These are phyloP conservation scores for Aspergillus sp. DNA, from an alignment of 2,329 filamentous ascomycete genomes.

Conservation along the genomic window DNA sequence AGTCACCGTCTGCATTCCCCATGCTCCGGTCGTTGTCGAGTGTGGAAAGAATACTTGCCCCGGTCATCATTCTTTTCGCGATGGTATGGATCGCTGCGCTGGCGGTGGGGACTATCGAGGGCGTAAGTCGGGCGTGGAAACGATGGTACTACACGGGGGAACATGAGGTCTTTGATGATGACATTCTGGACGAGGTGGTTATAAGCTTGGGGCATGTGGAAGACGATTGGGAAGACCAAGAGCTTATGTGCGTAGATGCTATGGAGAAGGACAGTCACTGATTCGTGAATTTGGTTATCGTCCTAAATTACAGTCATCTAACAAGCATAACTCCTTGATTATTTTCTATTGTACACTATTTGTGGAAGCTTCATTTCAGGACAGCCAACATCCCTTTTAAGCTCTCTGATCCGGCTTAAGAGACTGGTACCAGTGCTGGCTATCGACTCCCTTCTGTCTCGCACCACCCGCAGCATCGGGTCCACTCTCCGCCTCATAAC, in stretches of 20 bases:
- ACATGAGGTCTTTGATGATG: neutral
- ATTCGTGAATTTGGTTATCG: neutral
- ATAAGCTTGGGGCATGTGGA: constrained; percentile 3
- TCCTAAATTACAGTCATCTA: neutral
- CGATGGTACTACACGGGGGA: neutral
- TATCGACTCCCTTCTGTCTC: constrained; percentile 24
- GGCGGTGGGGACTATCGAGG: constrained; percentile 12
- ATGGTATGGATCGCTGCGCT: constrained; percentile 23
- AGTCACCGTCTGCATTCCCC: neutral
- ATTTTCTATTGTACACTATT: too few species aligned
- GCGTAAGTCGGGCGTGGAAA: neutral
- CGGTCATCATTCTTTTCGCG: neutral
- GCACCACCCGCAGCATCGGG: constrained; percentile 22
- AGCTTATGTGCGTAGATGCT: neutral
- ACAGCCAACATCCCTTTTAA: constrained; percentile 12
- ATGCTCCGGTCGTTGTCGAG: neutral
- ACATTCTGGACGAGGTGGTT: constrained; percentile 3
- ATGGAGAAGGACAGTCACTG: neutral
- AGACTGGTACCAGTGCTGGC: constrained; percentile 20
- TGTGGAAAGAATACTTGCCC: neutral
- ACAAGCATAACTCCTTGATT: too few species aligned
- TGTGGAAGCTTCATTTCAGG: too few species aligned
- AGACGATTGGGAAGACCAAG: neutral
- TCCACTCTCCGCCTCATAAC: constrained; percentile 26
- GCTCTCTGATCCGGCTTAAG: constrained; percentile 29